Conservation (phyloP, 345 rosid species). For the Hibiscus mutabilis region DNA sequence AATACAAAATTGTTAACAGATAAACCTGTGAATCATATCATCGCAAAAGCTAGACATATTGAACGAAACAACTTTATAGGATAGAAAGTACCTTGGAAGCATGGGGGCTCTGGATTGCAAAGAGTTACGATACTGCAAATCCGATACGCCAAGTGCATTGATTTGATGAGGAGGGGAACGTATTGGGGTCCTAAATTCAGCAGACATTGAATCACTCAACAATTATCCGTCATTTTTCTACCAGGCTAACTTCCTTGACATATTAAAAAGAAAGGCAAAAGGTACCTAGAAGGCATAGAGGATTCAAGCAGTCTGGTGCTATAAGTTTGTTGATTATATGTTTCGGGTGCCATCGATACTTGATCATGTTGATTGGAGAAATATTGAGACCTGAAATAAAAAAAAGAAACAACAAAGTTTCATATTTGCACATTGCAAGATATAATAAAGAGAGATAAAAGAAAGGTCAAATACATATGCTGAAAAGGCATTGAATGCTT, state of each 20-base stretch:
- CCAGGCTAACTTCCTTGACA: background rate
- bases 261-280: background rate
- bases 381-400: background rate
- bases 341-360: background rate
- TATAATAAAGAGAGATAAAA: background rate
- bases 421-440: background rate
- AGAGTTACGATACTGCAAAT: background rate
- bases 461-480: background rate
- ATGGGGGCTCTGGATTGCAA: background rate
- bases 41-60: background rate
- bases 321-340: background rate
- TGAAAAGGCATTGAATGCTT: background rate
- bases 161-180: background rate
- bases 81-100: background rate
- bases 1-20: background rate
- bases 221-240: background rate
- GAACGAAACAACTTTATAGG: background rate
- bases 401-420: background rate
- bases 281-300: background rate
- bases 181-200: background rate
- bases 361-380: background rate
- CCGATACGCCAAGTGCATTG: background rate
- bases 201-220: background rate
- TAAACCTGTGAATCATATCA: background rate
- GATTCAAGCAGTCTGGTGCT: background rate